phyloP scores from a whole-genome alignment of 169 alveolate genomes.

The Plasmodium chabaudi region DNA sequence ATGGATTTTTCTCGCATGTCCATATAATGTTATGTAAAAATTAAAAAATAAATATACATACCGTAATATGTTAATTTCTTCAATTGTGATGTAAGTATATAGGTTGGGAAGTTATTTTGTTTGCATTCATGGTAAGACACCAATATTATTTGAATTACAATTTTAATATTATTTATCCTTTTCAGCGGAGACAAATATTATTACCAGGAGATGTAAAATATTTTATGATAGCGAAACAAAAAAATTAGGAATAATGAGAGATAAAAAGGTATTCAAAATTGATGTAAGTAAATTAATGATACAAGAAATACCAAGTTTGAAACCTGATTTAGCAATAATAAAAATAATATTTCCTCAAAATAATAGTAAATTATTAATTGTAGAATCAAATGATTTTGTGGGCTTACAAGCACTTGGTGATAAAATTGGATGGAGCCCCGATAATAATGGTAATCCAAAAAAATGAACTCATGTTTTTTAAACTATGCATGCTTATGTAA shows the following conservation, averaged over 20 bases:
- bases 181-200: conserved; percentile 22
- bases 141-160: too few relatives aligned
- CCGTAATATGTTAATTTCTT: too few relatives aligned
- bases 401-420: conserved; percentile 51
- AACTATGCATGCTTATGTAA: too few relatives aligned
- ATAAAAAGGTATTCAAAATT: conserved; percentile 21
- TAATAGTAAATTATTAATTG: conserved; percentile 3
- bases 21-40: conserved; percentile 53
- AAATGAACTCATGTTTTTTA: not conserved
- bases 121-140: too few relatives aligned
- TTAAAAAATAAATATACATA: not conserved
- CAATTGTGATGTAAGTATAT: too few relatives aligned
- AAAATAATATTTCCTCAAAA: conserved; percentile 5
- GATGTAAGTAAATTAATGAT: conserved; percentile 23
- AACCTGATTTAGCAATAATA: conserved; percentile 9
- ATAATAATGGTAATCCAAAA: conserved; percentile 10
- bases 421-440: conserved; percentile 55
- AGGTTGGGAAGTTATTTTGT: too few relatives aligned
- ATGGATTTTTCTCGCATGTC: conserved; percentile 30
- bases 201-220: conserved; percentile 36
- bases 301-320: conserved; percentile 41
- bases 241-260: conserved; percentile 19
- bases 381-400: conserved; percentile 27
- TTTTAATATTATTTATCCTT: not conserved
- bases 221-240: conserved; percentile 3